These are phyloP conservation scores for Globisporangium nagaii DNA, from an alignment of 352 stramenopile species.

Conservation along the genomic window DNA sequence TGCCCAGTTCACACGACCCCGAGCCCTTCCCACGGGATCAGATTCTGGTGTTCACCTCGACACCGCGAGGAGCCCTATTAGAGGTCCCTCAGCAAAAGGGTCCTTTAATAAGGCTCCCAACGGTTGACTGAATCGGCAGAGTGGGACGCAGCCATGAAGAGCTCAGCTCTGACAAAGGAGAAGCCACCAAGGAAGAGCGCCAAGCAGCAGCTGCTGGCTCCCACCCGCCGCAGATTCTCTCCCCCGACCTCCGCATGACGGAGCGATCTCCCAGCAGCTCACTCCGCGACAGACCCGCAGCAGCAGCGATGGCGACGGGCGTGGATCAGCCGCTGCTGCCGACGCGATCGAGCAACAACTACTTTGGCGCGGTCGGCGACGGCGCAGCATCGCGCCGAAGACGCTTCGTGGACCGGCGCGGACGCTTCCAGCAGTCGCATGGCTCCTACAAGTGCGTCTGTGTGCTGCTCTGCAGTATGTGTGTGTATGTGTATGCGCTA, in stretches of 20 bases:
- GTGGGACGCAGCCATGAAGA: constrained; percentile 8
- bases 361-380: not conserved
- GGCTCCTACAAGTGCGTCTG: constrained; percentile 69
- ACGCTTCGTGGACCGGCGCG: constrained; percentile 60
- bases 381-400: constrained; percentile 6
- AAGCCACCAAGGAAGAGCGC: too few species aligned
- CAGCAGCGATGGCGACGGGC: constrained; percentile 1
- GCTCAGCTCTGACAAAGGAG: not conserved
- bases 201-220: not conserved
- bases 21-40: too few species aligned
- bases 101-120: not conserved
- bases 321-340: constrained; percentile 29
- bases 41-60: too few species aligned
- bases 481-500: not conserved
- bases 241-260: too few species aligned
- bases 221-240: too few species aligned
- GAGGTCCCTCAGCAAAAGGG: too few species aligned
- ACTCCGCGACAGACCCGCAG: not conserved
- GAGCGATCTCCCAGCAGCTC: not conserved
- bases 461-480: not conserved
- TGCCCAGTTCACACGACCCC: not conserved
- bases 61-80: too few species aligned
- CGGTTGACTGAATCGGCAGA: not conserved
- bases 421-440: constrained; percentile 65
- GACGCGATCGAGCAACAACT: constrained; percentile 3